Percentiles rank a stretch among this genome's conserved stretches.
These are phyloP conservation scores for Plectosphaerella sp. DNA, from an alignment of 2,329 filamentous ascomycete species.

Conservation along the genomic window DNA sequence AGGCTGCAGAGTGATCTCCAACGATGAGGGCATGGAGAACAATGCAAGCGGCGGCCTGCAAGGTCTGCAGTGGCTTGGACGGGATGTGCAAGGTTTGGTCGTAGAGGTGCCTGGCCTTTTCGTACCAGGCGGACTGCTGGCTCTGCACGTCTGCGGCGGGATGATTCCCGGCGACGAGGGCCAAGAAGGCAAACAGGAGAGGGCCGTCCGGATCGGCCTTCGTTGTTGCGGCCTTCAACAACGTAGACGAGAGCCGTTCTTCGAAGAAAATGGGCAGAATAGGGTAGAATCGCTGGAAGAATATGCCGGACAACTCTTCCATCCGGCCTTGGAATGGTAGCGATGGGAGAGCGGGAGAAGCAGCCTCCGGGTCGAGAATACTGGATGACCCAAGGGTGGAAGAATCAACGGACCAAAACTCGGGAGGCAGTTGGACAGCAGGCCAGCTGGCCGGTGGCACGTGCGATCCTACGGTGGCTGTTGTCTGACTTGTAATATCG, in stretches of 20 bases:
- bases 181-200: slow-evolving; percentile 11
- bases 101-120: slow-evolving; percentile 11
- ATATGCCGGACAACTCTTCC: slow-evolving; percentile 13
- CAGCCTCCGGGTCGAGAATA: too few relatives aligned
- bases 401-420: too few relatives aligned
- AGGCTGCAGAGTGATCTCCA: slow-evolving; percentile 13
- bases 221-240: neutral
- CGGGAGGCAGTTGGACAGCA: too few relatives aligned
- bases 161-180: slow-evolving; percentile 14
- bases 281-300: slow-evolving; percentile 15
- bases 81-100: slow-evolving; percentile 9
- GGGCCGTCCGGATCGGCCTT: too few relatives aligned
- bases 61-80: slow-evolving; percentile 11
- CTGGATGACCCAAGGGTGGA: too few relatives aligned
- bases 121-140: slow-evolving; percentile 14
- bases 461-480: too few relatives aligned
- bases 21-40: slow-evolving; percentile 13
- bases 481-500: too few relatives aligned
- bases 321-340: too few relatives aligned
- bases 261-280: slow-evolving; percentile 16
- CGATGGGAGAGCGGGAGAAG: too few relatives aligned
- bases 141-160: slow-evolving; percentile 11
- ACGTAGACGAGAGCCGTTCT: slow-evolving; percentile 1
- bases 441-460: too few relatives aligned
- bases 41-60: slow-evolving; percentile 16